Evolutionary conservation across 106 monocot genomes (phyloP).

Genomic region (Vanilla planifolia): DNA sequence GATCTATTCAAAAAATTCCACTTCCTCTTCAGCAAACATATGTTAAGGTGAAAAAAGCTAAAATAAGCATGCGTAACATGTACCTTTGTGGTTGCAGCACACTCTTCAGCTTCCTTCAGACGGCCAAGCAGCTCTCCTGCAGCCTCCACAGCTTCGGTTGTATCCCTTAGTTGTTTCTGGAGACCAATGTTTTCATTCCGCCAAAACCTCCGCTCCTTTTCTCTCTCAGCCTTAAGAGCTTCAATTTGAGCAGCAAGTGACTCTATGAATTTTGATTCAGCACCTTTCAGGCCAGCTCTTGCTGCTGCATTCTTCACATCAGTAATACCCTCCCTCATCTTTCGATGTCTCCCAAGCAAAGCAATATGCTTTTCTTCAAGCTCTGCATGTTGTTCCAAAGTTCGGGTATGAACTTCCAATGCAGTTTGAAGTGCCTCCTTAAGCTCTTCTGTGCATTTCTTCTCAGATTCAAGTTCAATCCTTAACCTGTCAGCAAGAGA

Average conservation of each 20-base stretch:
- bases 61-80: background rate
- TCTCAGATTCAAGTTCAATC: constrained; percentile 79
- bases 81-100: constrained; percentile 61
- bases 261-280: constrained; percentile 77
- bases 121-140: constrained; percentile 87
- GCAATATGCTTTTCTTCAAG: constrained; percentile 88
- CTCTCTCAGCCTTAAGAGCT: constrained; percentile 72
- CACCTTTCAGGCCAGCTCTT: constrained; percentile 71
- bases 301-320: constrained; percentile 74
- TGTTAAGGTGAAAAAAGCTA: too few relatives aligned
- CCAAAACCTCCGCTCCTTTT: constrained; percentile 85
- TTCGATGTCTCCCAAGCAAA: constrained; percentile 63
- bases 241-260: constrained; percentile 80
- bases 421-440: constrained; percentile 92
- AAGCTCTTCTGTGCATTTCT: constrained; percentile 74
- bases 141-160: constrained; percentile 93
- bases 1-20: background rate
- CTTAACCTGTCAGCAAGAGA: constrained; percentile 53
- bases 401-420: constrained; percentile 80
- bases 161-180: constrained; percentile 72
- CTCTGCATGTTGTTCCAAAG: constrained; percentile 92
- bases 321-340: constrained; percentile 76
- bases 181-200: constrained; percentile 82
- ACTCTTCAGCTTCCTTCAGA: constrained; percentile 90
- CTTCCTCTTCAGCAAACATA: background rate